These are phyloP conservation scores for Sordariomycetes sp. DNA, from an alignment of 2,329 filamentous ascomycete genomes.

Conservation along the genomic window DNA sequence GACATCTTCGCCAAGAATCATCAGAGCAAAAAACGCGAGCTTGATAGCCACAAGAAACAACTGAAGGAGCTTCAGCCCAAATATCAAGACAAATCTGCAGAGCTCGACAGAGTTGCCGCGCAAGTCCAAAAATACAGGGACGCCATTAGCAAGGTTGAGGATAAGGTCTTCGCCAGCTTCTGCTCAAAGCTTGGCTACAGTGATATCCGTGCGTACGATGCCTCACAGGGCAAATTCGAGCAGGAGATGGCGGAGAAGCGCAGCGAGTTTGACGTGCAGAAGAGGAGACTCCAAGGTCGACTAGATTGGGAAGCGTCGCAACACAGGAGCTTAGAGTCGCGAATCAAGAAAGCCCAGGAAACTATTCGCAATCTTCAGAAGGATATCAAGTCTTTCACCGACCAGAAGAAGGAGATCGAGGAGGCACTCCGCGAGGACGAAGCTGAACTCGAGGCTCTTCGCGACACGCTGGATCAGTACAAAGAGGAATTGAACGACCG, in stretches of 20 bases:
- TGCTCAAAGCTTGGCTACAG: conserved; percentile 80
- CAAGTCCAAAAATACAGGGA: conserved; percentile 43
- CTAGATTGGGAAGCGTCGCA: conserved; percentile 47
- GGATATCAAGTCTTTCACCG: conserved; percentile 61
- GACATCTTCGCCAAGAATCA: conserved; percentile 74
- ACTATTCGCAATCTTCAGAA: conserved; percentile 57
- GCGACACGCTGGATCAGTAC: conserved; percentile 60
- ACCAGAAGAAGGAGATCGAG: conserved; percentile 66
- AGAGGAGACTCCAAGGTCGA: conserved; percentile 58
- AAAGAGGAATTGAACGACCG: conserved; percentile 60
- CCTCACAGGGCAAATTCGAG: conserved; percentile 84
- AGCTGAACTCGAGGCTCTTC: conserved; percentile 68
- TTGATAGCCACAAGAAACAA: conserved; percentile 64
- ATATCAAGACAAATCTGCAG: conserved; percentile 60
- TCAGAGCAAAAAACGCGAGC: conserved; percentile 72
- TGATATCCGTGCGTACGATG: conserved; percentile 87
- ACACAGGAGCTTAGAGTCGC: conserved; percentile 49
- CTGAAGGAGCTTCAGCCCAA: conserved; percentile 71
- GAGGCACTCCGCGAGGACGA: conserved; percentile 62
- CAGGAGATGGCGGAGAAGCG: conserved; percentile 84
- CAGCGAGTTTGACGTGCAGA: conserved; percentile 78
- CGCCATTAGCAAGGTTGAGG: conserved; percentile 73
- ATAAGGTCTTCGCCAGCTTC: conserved; percentile 78
- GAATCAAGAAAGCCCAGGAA: conserved; percentile 60
- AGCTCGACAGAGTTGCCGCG: conserved; percentile 49